phyloP scores from a whole-genome alignment of 192 early-diverging fungal species.

The Coemansia sp. region DNA sequence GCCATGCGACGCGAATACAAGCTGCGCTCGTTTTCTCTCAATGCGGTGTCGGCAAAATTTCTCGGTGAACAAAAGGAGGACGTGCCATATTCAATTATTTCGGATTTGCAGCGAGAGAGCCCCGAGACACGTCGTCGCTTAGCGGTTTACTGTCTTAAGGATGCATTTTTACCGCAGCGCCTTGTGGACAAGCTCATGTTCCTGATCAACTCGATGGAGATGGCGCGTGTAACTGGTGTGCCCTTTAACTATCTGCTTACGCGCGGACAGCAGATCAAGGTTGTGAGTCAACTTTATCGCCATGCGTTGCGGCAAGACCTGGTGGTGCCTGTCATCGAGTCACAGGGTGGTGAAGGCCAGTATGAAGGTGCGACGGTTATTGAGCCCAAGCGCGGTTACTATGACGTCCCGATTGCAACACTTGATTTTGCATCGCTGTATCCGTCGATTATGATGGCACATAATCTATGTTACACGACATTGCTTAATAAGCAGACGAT shows the following conservation, averaged over 20 bases:
- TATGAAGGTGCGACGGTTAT: constrained; percentile 97
- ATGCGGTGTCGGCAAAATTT: constrained; percentile 94
- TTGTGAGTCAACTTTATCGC: constrained; percentile 94
- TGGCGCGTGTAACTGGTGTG: constrained; percentile 97
- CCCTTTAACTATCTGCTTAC: constrained; percentile 91
- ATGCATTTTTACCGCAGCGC: constrained; percentile 90
- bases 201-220: constrained; percentile 95
- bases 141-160: constrained; percentile 97
- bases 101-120: constrained; percentile 94
- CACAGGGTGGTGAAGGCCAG: constrained; percentile 80
- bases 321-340: constrained; percentile 84
- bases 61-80: constrained; percentile 98
- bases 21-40: constrained; percentile 91
- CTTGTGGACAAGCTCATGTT: constrained; percentile 98
- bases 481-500: constrained; percentile 62
- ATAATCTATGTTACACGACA: constrained; percentile 97
- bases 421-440: constrained; percentile 98
- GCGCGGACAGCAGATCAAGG: constrained; percentile 97
- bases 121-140: constrained; percentile 90
- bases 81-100: constrained; percentile 97
- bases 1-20: constrained; percentile 97
- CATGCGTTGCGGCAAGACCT: constrained; percentile 78
- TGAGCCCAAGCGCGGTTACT: constrained; percentile 91
- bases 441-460: constrained; percentile 99
- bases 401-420: constrained; percentile 94